Evolutionary conservation across 2,329 filamentous ascomycete genomes (phyloP).

Genomic region (Aspergillus quadrilineatus): DNA sequence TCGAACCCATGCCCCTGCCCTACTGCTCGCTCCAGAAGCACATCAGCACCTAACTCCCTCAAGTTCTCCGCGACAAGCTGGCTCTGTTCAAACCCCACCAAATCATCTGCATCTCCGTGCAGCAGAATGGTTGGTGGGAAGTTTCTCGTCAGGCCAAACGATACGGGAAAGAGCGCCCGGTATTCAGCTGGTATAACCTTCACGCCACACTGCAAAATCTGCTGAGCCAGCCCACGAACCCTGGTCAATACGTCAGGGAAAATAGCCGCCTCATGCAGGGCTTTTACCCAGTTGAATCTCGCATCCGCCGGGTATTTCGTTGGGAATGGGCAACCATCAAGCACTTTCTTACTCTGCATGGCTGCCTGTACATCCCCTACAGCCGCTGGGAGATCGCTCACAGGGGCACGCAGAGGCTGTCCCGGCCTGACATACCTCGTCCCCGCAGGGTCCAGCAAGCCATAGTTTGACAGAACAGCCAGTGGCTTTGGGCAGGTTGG

Average conservation of each 20-base stretch:
- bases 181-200: background rate
- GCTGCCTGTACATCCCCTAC: background rate
- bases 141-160: background rate
- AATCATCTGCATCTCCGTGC: background rate
- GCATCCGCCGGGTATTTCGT: background rate
- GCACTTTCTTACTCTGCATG: background rate
- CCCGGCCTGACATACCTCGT: background rate
- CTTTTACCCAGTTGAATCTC: background rate
- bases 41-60: background rate
- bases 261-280: background rate
- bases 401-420: background rate
- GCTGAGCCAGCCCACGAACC: background rate
- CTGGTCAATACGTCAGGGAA: background rate
- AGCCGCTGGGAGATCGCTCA: background rate
- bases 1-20: background rate
- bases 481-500: background rate
- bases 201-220: background rate
- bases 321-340: background rate
- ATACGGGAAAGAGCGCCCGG: background rate
- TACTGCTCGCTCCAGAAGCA: background rate
- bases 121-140: background rate
- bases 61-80: background rate
- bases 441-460: background rate
- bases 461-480: background rate
- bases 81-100: background rate